These are phyloP conservation scores for Baeospora myosura DNA, from an alignment of 1,284 basidiomycete genomes.

Conservation along the genomic window DNA sequence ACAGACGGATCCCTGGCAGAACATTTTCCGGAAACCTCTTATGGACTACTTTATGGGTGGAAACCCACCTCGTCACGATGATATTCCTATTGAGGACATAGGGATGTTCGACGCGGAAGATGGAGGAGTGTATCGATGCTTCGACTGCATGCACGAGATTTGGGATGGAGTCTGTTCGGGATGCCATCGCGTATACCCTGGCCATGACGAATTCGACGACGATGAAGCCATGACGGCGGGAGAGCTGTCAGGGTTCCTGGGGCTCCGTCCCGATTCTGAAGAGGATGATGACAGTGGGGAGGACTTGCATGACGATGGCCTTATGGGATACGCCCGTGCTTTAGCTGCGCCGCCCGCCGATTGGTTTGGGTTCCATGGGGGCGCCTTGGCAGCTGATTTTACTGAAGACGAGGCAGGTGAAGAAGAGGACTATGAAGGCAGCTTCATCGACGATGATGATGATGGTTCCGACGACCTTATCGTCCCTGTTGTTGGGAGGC, in stretches of 20 bases:
- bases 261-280: conserved; percentile 22
- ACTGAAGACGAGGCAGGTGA: conserved; percentile 26
- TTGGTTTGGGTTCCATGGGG: neutral
- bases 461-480: conserved; percentile 10
- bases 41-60: conserved; percentile 12
- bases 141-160: conserved; percentile 70
- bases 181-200: conserved; percentile 53
- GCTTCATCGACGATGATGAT: conserved; percentile 42
- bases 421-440: conserved; percentile 36
- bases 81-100: conserved; percentile 24
- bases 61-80: conserved; percentile 11
- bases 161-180: conserved; percentile 46
- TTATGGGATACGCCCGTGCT: conserved; percentile 3
- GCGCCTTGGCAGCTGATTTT: conserved; percentile 10
- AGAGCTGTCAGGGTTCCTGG: conserved; percentile 23
- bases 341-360: conserved; percentile 3
- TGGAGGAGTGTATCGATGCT: conserved; percentile 63
- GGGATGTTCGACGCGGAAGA: conserved; percentile 67
- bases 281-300: conserved; percentile 23
- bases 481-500: neutral
- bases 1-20: conserved; percentile 51
- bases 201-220: conserved; percentile 29
- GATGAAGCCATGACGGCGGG: conserved; percentile 25
- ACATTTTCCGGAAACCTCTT: conserved; percentile 39
- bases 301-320: too few relatives aligned